Evolutionary conservation across 805 yeast genomes (phyloP), one percentile per base, ranked within the genome.

Genomic region (Metschnikowia continentalis): DNA sequence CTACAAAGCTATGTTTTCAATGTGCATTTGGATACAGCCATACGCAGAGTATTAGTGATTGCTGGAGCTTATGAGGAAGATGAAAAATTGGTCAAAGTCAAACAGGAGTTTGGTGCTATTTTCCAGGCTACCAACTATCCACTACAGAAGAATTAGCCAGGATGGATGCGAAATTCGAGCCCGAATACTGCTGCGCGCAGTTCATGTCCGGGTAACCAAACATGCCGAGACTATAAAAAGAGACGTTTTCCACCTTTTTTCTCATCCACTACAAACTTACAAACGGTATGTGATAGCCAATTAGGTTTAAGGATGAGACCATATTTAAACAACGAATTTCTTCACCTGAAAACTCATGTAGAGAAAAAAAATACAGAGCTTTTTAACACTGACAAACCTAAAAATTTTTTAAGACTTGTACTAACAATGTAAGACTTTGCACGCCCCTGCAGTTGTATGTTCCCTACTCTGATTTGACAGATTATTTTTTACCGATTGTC

Each of bases 331-430:
- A 65, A 70, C 73, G 86, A 81, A 82, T 82, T 82, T 82, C 86
- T 82, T 82, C 86, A 81, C 79, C 86, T 81, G 84, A 81, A 79
- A 59, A 64, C 63, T 71, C 75, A 67, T 78, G 80, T 78, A 72
- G 85, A 79, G 75, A 78, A 63, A 60, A 69, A 35, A 66, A 74
- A 70, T 72, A 62, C 84, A 77, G 82, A 78, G 86, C 86, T 82
- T 82, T 82, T 82, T 82, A 82, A 82, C 86, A 79, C 86, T 82
- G 86, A 64, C 52, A 56, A 51, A 52, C 51, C 54, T 23, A 6
- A 15, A 15, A 43, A 14, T 32, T 41, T 35, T 20, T 13, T 22
- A 19, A 46, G 40, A 42, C 33, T 36, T 47, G 32, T 54, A 55
- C 59, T 55, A 55, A 55, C 50, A 37, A 10, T 35, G 35, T 35